A percentile compares a stretch with the other conserved stretches of the same genome.
Evolutionary conservation across 208 protist species (phyloP).

Genomic region (Tritrichomonas musculus): DNA sequence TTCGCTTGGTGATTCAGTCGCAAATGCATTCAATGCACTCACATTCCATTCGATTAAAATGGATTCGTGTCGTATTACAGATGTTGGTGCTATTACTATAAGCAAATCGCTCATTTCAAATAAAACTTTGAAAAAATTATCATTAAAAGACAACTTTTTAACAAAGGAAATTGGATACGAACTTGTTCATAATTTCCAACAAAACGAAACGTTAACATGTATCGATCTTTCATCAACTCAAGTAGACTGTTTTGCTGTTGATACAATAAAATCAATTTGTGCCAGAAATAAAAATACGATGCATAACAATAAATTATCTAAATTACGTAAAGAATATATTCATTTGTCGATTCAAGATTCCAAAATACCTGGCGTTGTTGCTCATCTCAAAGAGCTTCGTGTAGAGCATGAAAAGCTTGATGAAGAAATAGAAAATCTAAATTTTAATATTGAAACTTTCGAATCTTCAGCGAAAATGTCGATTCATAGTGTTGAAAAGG

Average conservation of each 20-base stretch:
- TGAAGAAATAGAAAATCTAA: no score
- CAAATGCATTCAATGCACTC: neutral
- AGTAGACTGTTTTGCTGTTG: neutral
- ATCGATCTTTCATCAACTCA: neutral
- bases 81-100: neutral
- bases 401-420: no score
- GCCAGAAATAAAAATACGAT: neutral
- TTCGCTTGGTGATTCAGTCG: neutral
- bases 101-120: neutral
- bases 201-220: neutral
- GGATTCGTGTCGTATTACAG: neutral
- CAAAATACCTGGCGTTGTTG: neutral
- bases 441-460: no score
- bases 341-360: neutral
- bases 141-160: neutral
- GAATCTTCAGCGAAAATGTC: no score
- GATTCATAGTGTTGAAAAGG: no score
- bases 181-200: neutral
- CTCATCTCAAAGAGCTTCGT: no score
- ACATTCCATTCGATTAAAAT: neutral
- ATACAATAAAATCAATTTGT: neutral
- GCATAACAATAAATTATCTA: neutral
- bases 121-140: neutral
- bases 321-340: neutral
- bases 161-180: neutral